phyloP scores from a whole-genome alignment of 305 asterid species.

The Fraxinus dipetala region DNA sequence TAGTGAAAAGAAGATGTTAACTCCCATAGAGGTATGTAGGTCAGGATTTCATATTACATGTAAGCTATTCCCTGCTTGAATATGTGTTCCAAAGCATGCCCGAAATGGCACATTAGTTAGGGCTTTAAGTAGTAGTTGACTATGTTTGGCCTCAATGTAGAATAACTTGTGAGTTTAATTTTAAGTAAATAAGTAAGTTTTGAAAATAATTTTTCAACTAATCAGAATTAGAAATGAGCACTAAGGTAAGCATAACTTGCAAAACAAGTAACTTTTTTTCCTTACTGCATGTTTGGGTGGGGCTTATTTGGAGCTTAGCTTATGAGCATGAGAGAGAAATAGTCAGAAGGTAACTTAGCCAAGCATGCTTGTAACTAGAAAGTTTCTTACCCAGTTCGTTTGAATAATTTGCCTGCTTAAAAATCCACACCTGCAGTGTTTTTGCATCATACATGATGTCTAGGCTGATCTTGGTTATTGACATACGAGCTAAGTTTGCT shows the following conservation, averaged over 20 bases:
- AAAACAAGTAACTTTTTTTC: neutral
- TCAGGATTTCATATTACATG: conserved; percentile 13
- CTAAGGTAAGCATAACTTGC: neutral
- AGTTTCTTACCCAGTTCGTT: neutral
- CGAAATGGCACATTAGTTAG: neutral
- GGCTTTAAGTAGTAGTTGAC: neutral
- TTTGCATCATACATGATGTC: neutral
- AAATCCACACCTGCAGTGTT: conserved; percentile 2
- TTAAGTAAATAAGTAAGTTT: neutral
- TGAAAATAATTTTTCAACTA: neutral
- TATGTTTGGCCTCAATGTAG: neutral
- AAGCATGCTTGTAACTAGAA: neutral
- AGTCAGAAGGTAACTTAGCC: neutral
- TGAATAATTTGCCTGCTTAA: conserved; percentile 9
- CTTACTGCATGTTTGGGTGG: neutral
- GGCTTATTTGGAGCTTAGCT: neutral
- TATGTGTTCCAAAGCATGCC: conserved; percentile 11
- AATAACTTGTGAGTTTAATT: neutral
- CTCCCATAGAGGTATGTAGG: conserved; percentile 74
- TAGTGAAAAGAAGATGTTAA: conserved; percentile 89
- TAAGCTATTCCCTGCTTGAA: conserved; percentile 17
- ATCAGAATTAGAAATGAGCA: neutral
- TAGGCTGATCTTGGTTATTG: conserved; percentile 10
- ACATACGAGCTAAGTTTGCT: neutral
- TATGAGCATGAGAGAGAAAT: neutral